Base-by-base conservation (phyloP, 768 basidiomycete species). In the Phlebiopsis flavidoalba region DNA sequence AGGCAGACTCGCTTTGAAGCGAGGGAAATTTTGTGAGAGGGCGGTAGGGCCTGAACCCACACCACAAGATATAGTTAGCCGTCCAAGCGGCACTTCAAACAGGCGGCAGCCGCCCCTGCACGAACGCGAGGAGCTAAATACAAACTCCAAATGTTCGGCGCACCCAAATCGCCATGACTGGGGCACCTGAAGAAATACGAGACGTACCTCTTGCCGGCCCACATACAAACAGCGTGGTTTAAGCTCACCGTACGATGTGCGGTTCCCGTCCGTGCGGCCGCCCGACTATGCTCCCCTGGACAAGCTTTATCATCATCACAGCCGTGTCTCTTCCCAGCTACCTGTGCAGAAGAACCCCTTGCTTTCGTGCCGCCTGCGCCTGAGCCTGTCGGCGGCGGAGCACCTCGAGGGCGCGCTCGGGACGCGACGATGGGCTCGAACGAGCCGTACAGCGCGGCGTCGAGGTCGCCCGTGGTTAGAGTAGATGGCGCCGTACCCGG, bases 401-500 rank as follows among this genome's bases (percentile, higher is more conserved):
- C n/a, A n/a, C n/a, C n/a, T n/a, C n/a, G n/a, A n/a, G n/a, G n/a
- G n/a, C n/a, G n/a, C n/a, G n/a, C n/a, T n/a, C n/a, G n/a, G n/a
- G n/a, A n/a, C 0, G 82, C 71, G 0, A 95, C 96, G 3, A 89
- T 71, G 3, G 96, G 96, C 0, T 97, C 77, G 76, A 98, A 98
- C 0, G 94, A 95, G 10, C 94, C 94, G 63, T 94, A 93, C n/a
- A 99, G 79, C 6, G 57, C 57, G 2, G 43, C 57, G 24, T 21
- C 57, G 46, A 58, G 43, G 46, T 58, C 46, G n/a, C 26, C 49
- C 53, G 36, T 55, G 36, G 37, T 93, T 86, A 0, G 93, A 87
- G 70, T 89, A 93, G 63, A 99, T 88, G n/a, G 97, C 96, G 66
- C 95, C 89, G 69, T 98, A 95, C 0, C 98, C 93, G 0, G 96